Evolutionary conservation across 1,139 yeast genomes (phyloP).

Genomic region (Pichia sp.): DNA sequence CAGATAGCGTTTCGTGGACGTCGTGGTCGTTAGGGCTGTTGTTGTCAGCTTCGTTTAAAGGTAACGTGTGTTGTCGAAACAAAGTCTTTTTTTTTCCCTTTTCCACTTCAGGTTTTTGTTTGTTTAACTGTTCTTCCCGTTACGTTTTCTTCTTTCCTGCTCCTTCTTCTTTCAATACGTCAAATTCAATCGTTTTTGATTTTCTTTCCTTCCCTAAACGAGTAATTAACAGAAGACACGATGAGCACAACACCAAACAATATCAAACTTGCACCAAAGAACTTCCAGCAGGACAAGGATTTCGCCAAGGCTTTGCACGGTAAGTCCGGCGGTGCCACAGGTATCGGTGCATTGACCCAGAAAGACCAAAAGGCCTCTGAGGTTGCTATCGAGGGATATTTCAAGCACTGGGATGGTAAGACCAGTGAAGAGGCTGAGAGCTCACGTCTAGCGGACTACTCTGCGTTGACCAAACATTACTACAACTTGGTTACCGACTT

Average conservation of each 20-base stretch:
- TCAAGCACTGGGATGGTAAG: constrained; percentile 95
- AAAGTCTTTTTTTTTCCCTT: not conserved
- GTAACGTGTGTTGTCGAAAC: not conserved
- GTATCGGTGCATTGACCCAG: constrained; percentile 69
- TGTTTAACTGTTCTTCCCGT: no score
- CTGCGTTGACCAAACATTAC: constrained; percentile 89
- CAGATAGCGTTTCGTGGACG: not conserved
- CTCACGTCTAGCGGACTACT: constrained; percentile 76
- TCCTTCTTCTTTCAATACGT: not conserved
- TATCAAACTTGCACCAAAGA: constrained; percentile 35
- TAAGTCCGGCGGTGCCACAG: constrained; percentile 57
- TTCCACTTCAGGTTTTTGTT: not conserved
- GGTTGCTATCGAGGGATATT: constrained; percentile 83
- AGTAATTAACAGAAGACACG: not conserved
- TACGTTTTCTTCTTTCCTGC: not conserved
- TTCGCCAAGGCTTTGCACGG: constrained; percentile 90
- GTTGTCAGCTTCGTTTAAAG: not conserved
- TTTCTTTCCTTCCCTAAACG: not conserved
- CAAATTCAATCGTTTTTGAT: not conserved
- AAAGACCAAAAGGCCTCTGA: constrained; percentile 77
- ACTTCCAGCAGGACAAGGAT: constrained; percentile 48
- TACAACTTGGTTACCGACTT: constrained; percentile 95
- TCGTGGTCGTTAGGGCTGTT: not conserved
- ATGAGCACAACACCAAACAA: constrained; percentile 5
- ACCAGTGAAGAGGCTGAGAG: constrained; percentile 68